Base-by-base conservation (phyloP, 176 grass and related monocot genomes). In the Musa acuminata region DNA sequence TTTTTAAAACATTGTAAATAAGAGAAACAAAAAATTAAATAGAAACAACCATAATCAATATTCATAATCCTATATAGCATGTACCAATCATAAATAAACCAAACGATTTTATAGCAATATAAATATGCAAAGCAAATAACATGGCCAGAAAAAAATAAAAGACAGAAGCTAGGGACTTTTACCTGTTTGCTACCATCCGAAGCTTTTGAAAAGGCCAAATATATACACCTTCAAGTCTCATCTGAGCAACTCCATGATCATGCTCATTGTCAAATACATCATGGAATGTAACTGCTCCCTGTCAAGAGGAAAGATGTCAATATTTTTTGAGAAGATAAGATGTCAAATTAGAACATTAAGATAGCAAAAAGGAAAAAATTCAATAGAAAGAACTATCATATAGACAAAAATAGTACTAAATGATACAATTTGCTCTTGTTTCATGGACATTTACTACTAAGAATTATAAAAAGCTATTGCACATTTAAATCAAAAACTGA, bases 201-300 rank as follows among this genome's bases (percentile, higher is more conserved):
- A 99, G 87, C 84, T 99, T 88, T 77, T 88, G 89, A 80, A 99
- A 99, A 80, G 96, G 91, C 91, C 96, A 99, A 75, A 99, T 89
- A 72, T 99, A 99, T 71, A 99, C 88, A 62, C 96, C 96, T 92
- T 99, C 96, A 74, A 99, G 72, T 75, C 96, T 94, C 81, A 99
- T 91, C 80, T 89, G 84, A 80, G 91, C 88, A 75, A 81, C 53
- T 79, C 84, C 84, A 75, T 71, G 75, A 81, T 95, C 88, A 70
- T 89, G 88, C 21, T 81, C 81, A 75, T 81, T 95, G 67, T 95
- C 88, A 77, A 94, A 84, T 52, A 99, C 86, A 89, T 95, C 91
- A 89, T 99, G 87, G 60, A 99, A 92, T 75, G 91, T 95, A 76
- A 99, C 69, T 53, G 91, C 83, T 80, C 96, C 96, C 96, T 99